phyloP scores from a whole-genome alignment of 1,284 basidiomycete species.

The Neolentinus lepideus region DNA sequence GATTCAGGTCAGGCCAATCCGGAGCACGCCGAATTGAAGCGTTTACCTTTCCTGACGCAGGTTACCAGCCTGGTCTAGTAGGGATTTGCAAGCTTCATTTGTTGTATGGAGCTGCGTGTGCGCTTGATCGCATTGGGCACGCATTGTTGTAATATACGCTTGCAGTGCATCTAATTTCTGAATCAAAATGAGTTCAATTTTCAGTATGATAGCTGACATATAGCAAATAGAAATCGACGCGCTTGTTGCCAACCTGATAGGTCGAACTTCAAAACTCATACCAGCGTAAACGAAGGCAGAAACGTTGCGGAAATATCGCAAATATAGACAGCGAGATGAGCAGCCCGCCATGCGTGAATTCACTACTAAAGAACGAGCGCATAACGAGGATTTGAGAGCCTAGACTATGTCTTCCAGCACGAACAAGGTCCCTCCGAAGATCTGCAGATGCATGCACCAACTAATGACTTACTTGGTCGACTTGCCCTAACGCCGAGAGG shows the following conservation, averaged over 20 bases:
- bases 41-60: conserved; percentile 73
- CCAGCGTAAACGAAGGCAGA: no score
- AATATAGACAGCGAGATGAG: no score
- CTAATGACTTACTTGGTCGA: conserved; percentile 69
- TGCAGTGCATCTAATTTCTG: conserved; percentile 79
- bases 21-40: background rate
- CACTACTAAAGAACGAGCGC: no score
- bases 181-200: background rate
- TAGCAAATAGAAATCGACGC: no score
- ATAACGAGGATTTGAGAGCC: no score
- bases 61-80: conserved; percentile 85
- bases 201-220: background rate
- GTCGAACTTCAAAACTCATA: no score
- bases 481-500: conserved; percentile 75
- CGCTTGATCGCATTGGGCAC: conserved; percentile 74
- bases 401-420: no score
- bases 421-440: no score
- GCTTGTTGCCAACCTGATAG: no score
- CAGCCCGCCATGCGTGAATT: no score
- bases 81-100: conserved; percentile 70
- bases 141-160: conserved; percentile 73
- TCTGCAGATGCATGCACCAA: background rate
- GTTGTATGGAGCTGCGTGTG: conserved; percentile 73
- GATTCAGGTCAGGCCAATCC: conserved; percentile 3
- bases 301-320: no score